Conservation (phyloP, 345 rosid species). For the Populus pruinosa region DNA sequence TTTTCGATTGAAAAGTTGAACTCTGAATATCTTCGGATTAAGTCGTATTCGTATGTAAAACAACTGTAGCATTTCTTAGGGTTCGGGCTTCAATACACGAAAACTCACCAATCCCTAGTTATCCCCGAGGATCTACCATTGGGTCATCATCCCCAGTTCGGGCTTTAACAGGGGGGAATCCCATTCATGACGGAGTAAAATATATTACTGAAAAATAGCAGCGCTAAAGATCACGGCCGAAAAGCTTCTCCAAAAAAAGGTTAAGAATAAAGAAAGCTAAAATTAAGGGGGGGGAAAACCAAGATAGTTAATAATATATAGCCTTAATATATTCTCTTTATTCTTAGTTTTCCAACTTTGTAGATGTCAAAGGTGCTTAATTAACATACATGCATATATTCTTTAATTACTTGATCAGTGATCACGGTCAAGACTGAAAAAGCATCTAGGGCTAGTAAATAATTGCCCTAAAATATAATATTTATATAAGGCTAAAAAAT, state of each 20-base stretch:
- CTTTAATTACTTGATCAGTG: no score
- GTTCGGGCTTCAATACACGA: background rate
- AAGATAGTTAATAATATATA: background rate
- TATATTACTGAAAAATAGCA: no score
- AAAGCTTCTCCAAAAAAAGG: background rate
- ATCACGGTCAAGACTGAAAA: background rate
- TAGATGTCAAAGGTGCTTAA: background rate
- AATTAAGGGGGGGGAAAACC: background rate
- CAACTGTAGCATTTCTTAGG: background rate
- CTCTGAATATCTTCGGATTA: no score
- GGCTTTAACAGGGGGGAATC: no score
- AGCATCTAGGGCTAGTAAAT: background rate
- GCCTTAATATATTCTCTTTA: background rate
- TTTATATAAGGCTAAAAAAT: background rate
- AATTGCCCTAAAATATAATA: background rate
- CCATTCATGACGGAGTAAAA: no score
- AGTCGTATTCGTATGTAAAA: no score
- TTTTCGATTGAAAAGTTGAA: no score
- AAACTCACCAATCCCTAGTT: background rate
- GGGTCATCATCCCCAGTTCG: no score
- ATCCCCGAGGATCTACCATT: no score
- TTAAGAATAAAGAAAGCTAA: background rate
- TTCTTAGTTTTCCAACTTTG: background rate
- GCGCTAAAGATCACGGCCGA: no score
- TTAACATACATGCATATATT: no score